Percentiles rank a stretch among this genome's conserved stretches.
Conservation (phyloP, 1,284 basidiomycete genomes). For the Melampsora abietis-canadensis region DNA sequence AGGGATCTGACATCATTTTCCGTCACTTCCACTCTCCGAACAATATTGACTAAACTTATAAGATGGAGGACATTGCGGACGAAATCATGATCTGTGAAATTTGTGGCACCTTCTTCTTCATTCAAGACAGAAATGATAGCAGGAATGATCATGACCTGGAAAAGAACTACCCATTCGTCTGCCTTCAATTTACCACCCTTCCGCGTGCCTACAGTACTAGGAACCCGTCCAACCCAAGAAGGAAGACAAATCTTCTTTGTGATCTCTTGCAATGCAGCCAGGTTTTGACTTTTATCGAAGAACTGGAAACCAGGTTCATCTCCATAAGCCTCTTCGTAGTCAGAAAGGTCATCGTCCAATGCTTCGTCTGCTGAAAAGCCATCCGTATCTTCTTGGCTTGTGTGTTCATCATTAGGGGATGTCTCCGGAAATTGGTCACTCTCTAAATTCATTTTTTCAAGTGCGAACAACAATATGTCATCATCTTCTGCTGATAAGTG, state of each 20-base stretch:
- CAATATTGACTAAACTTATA: neutral
- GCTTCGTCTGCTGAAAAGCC: neutral
- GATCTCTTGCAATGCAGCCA: neutral
- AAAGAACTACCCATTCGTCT: constrained; percentile 34
- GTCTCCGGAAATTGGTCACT: neutral
- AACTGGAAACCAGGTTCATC: constrained; percentile 2
- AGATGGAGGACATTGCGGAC: constrained; percentile 11
- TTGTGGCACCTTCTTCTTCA: neutral
- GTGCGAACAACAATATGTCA: neutral
- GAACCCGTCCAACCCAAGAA: constrained; percentile 18
- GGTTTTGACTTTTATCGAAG: neutral
- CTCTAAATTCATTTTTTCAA: neutral
- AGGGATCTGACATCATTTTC: constrained; percentile 8
- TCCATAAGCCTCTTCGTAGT: neutral
- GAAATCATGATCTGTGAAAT: neutral
- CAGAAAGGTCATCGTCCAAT: neutral
- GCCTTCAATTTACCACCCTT: constrained; percentile 27
- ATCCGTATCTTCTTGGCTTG: constrained; percentile 1
- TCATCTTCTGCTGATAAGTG: neutral
- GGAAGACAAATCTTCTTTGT: constrained; percentile 10
- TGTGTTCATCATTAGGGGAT: neutral
- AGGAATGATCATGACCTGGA: constrained; percentile 23
- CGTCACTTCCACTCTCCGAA: neutral
- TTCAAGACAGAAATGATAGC: constrained; percentile 3
- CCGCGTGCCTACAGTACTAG: constrained; percentile 13